phyloP scores from a whole-genome alignment of 495 filamentous ascomycete species.

The Mytilinidion resinicola region DNA sequence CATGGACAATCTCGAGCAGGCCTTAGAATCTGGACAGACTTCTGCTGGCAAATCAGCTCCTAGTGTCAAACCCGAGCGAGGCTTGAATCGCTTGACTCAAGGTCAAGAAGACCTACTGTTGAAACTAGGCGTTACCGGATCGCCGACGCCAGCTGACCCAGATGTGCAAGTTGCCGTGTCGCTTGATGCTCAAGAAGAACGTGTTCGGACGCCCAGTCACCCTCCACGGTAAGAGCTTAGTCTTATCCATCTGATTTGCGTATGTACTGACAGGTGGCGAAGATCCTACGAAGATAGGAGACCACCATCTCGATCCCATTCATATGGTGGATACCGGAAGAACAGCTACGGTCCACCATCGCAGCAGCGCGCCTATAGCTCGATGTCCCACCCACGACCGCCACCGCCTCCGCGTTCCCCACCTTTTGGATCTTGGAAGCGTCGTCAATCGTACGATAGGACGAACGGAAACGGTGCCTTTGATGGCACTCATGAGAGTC shows the following conservation, averaged over 20 bases:
- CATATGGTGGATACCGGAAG: slow-evolving; percentile 16
- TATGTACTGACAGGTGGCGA: neutral
- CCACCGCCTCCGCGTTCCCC: slow-evolving; percentile 11
- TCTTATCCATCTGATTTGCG: neutral
- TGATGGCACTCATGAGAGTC: slow-evolving; percentile 16
- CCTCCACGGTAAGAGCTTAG: neutral
- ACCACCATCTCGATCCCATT: slow-evolving; percentile 15
- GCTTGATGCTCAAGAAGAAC: neutral
- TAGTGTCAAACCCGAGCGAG: neutral
- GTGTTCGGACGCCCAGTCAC: neutral
- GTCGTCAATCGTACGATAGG: slow-evolving; percentile 3
- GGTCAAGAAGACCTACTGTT: slow-evolving; percentile 38
- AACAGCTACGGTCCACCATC: neutral
- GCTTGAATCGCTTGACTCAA: slow-evolving; percentile 1
- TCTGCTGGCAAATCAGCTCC: neutral
- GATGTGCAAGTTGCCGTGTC: too few relatives aligned
- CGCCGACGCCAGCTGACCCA: slow-evolving; percentile 33
- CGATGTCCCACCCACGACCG: slow-evolving; percentile 18
- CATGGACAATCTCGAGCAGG: slow-evolving; percentile 34
- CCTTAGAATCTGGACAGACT: slow-evolving; percentile 11
- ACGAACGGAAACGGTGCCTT: slow-evolving; percentile 9
- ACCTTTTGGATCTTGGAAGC: slow-evolving; percentile 21
- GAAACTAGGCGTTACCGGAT: slow-evolving; percentile 35
- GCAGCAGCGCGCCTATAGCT: slow-evolving; percentile 19
- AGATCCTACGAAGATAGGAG: neutral